Conservation (phyloP, 176 grass and related monocot species). For the Aegilops tauschii region DNA sequence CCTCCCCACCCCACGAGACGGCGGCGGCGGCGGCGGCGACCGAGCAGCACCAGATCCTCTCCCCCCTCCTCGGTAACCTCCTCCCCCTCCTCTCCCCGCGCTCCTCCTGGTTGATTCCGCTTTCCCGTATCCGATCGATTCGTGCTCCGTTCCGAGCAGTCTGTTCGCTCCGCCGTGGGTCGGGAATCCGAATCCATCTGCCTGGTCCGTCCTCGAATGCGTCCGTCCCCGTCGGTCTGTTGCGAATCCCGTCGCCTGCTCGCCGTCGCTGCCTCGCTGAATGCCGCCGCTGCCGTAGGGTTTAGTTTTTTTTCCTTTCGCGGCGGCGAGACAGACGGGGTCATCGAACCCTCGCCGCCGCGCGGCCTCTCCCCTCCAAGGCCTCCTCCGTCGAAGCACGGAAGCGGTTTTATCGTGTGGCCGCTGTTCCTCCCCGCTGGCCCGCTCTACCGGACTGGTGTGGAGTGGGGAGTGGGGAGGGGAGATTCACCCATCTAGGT, state of each 20-base stretch:
- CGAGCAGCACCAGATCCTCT: constrained; percentile 11
- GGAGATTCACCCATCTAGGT: neutral
- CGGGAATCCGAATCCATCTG: neutral
- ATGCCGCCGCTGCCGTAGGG: neutral
- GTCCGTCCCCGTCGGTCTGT: neutral
- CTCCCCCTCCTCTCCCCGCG: neutral
- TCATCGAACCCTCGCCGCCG: neutral
- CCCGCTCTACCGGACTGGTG: neutral
- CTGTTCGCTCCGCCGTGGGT: neutral
- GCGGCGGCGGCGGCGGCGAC: neutral
- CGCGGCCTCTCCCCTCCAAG: neutral
- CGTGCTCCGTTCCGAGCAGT: neutral
- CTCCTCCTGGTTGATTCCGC: neutral
- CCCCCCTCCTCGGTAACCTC: neutral
- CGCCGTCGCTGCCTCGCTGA: neutral
- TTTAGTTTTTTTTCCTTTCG: neutral
- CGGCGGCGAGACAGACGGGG: neutral
- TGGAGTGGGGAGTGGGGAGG: neutral
- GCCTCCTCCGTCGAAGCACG: neutral
- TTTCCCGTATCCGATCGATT: constrained; percentile 1
- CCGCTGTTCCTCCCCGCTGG: neutral
- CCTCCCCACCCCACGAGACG: neutral
- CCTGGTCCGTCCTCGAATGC: neutral
- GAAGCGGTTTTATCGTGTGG: neutral
- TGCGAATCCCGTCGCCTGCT: neutral